phyloP scores from a whole-genome alignment of 495 filamentous ascomycete genomes.

The Penicillium pancosmium region DNA sequence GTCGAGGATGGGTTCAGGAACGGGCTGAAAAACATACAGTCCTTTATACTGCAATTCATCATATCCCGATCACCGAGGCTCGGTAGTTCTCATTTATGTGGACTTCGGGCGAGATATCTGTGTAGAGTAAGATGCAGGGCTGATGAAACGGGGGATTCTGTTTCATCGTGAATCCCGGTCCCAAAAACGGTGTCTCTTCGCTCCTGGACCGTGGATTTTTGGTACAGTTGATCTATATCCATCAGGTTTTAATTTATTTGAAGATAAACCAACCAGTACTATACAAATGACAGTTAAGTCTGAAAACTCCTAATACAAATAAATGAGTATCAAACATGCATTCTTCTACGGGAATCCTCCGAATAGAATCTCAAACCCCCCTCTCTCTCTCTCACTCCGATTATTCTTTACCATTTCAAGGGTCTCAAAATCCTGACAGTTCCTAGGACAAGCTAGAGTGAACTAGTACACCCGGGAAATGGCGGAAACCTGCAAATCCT shows the following conservation, averaged over 20 bases:
- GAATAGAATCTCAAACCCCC: background rate
- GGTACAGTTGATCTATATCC: background rate
- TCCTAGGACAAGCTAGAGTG: background rate
- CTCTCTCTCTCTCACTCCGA: background rate
- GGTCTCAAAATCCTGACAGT: background rate
- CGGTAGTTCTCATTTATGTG: background rate
- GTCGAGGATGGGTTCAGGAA: background rate
- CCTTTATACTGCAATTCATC: background rate
- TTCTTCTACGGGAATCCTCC: no score
- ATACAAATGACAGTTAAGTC: background rate
- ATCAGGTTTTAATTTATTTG: background rate
- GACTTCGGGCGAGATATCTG: background rate
- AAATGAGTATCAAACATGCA: no score
- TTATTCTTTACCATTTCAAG: background rate
- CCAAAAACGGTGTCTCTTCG: background rate
- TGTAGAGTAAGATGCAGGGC: conserved; percentile 9
- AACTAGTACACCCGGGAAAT: background rate
- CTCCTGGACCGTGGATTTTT: background rate
- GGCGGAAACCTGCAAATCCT: background rate
- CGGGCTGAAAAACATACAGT: no score
- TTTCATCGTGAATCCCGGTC: conserved; percentile 15
- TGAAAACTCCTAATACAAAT: no score
- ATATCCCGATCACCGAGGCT: conserved; percentile 4
- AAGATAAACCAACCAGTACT: background rate
- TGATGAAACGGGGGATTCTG: conserved; percentile 20